Evolutionary conservation across 306 rosid species (phyloP).

Genomic region (Cucumis melo): DNA sequence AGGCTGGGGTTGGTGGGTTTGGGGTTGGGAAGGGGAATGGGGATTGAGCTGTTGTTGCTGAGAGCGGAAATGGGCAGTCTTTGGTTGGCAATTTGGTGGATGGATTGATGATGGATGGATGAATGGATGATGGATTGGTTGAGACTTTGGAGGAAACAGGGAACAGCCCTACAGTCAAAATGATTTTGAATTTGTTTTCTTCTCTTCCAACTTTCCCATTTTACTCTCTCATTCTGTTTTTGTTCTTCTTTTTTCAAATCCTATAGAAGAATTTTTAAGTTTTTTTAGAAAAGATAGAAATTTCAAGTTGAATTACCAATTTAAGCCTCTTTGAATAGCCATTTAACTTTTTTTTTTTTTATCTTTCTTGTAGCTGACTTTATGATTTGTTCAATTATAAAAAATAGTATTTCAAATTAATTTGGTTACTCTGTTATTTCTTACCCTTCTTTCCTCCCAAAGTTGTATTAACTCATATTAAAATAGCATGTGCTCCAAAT

Average conservation of each 20-base stretch:
- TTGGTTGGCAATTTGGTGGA: slow-evolving; percentile 1
- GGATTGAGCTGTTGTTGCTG: not conserved
- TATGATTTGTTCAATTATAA: no score
- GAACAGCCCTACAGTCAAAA: not conserved
- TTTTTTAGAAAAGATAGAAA: no score
- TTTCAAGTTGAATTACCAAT: no score
- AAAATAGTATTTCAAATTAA: no score
- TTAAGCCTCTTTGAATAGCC: no score
- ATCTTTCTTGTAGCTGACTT: no score
- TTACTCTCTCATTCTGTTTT: not conserved
- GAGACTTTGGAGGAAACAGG: not conserved
- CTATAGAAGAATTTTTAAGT: not conserved
- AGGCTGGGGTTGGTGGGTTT: not conserved
- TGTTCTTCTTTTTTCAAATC: not conserved
- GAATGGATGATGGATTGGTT: not conserved
- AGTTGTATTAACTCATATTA: no score
- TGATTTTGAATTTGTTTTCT: not conserved
- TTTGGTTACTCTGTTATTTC: no score
- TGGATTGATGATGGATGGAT: not conserved
- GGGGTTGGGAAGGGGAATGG: not conserved
- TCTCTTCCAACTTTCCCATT: not conserved
- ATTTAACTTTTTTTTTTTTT: no score
- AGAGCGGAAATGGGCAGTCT: not conserved
- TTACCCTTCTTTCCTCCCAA: no score
- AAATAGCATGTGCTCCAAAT: no score